Evolutionary conservation across 768 basidiomycete species (phyloP), one percentile per base, ranked within the genome.

Genomic region (Ephemerocybe angulata): DNA sequence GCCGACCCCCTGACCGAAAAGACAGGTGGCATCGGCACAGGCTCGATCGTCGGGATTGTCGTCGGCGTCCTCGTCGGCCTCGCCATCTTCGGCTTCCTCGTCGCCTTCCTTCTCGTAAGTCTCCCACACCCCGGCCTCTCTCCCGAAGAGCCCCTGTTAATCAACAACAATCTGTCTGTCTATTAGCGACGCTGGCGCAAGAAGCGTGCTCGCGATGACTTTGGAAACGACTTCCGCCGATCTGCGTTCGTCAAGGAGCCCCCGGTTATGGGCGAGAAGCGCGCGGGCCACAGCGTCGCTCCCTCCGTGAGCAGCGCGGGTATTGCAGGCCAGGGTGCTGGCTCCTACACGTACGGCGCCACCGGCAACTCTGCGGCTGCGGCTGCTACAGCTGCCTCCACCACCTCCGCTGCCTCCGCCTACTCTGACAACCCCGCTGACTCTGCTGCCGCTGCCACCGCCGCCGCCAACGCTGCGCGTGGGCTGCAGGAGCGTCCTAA

Each of bases 11-110:
- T 37, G 27, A 15, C 57, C 11, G 48, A 51, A 5, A 19, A 31
- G 3, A 53, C 57, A 10, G 59, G 63, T 21, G 67, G 63, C 8
- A 41, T 75, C 43, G 69, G 69, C 43, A 70, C 75, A 15, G 79
- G 77, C n/a, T 63, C 75, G 24, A 65, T 81, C 44, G 72, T 76
- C 11, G 79, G 76, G 22, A 75, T 70, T 43, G 67, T 81, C 29
- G 66, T 65, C 1, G 78, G 70, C 22, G 55, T 70, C 29, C 68
- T 72, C 4, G 53, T 69, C n/a, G 61, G 74, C 52, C 60, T 72
- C 48, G 70, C 72, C 33, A 40, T 76, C 53, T 52, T 74, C 47
- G 71, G 70, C 22, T 69, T 77, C 48, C 54, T 78, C 54, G 41
- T 73, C 55, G 65, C 72, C 21, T 76, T 70, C 63, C 58, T 78